Conservation (phyloP, 805 yeast genomes). For the Kuraishia piskuri region DNA sequence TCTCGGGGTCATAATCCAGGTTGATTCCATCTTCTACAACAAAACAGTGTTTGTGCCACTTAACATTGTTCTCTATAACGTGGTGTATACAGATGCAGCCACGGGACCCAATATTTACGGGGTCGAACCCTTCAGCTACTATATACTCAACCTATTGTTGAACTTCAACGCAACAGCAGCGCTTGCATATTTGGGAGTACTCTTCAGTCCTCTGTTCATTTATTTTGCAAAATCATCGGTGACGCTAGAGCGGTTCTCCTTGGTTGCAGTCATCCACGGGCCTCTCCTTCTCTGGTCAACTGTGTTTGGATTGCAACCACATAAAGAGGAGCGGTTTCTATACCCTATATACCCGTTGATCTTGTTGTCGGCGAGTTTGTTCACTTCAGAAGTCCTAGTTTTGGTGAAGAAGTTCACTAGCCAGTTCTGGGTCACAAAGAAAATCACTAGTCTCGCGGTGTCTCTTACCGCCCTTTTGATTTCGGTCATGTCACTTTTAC, state of each 20-base stretch:
- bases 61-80: conserved; percentile 80
- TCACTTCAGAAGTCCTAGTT: conserved; percentile 16
- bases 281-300: conserved; percentile 62
- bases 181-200: conserved; percentile 30
- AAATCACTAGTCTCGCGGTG: background rate
- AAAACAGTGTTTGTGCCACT: conserved; percentile 61
- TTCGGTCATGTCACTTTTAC: conserved; percentile 29
- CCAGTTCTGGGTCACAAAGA: background rate
- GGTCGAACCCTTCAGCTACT: conserved; percentile 69
- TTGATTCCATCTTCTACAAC: conserved; percentile 60
- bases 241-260: conserved; percentile 5
- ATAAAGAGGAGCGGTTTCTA: conserved; percentile 87
- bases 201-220: conserved; percentile 19
- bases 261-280: conserved; percentile 19
- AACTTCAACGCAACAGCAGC: conserved; percentile 59
- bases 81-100: conserved; percentile 51
- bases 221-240: background rate
- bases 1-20: conserved; percentile 9
- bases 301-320: conserved; percentile 71
- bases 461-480: conserved; percentile 4
- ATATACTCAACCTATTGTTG: conserved; percentile 55
- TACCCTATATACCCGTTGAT: conserved; percentile 78
- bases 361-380: conserved; percentile 51
- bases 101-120: conserved; percentile 92
- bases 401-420: conserved; percentile 1